These are phyloP conservation scores for Lactarius indigo DNA, from an alignment of 768 basidiomycete genomes.

Conservation along the genomic window DNA sequence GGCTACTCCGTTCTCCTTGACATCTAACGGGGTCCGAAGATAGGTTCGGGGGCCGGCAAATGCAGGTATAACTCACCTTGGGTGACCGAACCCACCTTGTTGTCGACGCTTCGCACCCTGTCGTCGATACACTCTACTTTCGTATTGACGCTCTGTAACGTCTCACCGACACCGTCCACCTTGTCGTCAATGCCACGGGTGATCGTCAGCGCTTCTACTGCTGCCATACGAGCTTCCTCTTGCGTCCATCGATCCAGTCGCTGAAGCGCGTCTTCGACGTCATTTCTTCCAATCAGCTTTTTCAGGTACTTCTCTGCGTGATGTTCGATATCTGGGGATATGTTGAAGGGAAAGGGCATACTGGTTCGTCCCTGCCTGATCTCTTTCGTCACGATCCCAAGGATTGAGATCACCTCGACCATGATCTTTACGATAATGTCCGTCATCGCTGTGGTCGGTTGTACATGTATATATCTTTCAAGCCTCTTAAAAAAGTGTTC, in stretches of 20 bases:
- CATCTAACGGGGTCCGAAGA: background rate
- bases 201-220: background rate
- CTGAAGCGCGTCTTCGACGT: too few species aligned
- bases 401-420: too few species aligned
- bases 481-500: background rate
- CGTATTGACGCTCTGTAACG: too few species aligned
- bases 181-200: background rate
- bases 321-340: background rate
- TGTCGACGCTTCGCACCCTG: too few species aligned
- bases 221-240: background rate
- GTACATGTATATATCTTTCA: background rate
- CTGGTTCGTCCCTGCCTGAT: too few species aligned
- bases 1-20: background rate
- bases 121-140: too few species aligned
- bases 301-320: background rate
- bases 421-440: background rate
- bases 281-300: background rate
- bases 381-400: too few species aligned
- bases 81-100: too few species aligned
- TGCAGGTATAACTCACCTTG: too few species aligned
- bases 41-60: too few species aligned
- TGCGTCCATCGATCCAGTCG: background rate
- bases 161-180: too few species aligned
- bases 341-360: background rate
- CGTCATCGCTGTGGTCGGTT: background rate